Evolutionary conservation across 805 yeast species (phyloP).

Genomic region (Candida loeiensis): DNA sequence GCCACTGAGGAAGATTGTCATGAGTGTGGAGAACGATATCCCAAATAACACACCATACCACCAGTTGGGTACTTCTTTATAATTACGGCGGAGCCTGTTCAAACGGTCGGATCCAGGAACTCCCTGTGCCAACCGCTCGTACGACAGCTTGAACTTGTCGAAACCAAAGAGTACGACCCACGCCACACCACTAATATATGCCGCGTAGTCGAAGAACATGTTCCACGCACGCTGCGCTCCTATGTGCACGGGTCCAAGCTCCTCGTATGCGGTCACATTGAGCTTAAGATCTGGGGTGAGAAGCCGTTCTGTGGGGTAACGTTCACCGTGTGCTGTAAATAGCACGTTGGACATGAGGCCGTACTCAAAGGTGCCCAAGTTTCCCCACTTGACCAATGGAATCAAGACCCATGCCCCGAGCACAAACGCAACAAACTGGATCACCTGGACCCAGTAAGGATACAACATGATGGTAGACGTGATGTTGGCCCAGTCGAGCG

Average conservation of each 20-base stretch:
- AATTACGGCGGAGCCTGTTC: slow-evolving; percentile 36
- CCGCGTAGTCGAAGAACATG: slow-evolving; percentile 52
- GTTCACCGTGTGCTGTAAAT: slow-evolving; percentile 33
- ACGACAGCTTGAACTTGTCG: slow-evolving; percentile 19
- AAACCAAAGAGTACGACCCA: slow-evolving; percentile 44
- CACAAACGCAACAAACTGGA: slow-evolving; percentile 46
- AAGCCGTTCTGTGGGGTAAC: slow-evolving; percentile 42
- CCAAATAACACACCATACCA: slow-evolving; percentile 41
- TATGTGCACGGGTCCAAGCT: slow-evolving; percentile 43
- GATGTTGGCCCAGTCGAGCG: slow-evolving; percentile 53
- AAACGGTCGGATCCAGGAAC: slow-evolving; percentile 38
- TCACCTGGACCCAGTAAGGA: slow-evolving; percentile 51
- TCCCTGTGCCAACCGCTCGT: slow-evolving; percentile 13
- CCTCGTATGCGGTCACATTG: slow-evolving; percentile 44
- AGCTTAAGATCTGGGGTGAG: slow-evolving; percentile 38
- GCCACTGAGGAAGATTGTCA: slow-evolving; percentile 30
- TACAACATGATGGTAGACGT: slow-evolving; percentile 47
- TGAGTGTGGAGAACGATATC: slow-evolving; percentile 33
- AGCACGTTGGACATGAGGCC: slow-evolving; percentile 49
- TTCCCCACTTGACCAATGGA: slow-evolving; percentile 47
- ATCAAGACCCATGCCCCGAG: slow-evolving; percentile 47
- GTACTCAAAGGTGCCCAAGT: slow-evolving; percentile 22
- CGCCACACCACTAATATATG: slow-evolving; percentile 45
- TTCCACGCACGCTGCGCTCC: slow-evolving; percentile 51
- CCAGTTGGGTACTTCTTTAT: slow-evolving; percentile 39